A percentile compares a stretch with the other conserved stretches of the same genome.
phyloP scores from a whole-genome alignment of 2,329 filamentous ascomycete genomes.

The Sclerotiophoma versabilis region DNA sequence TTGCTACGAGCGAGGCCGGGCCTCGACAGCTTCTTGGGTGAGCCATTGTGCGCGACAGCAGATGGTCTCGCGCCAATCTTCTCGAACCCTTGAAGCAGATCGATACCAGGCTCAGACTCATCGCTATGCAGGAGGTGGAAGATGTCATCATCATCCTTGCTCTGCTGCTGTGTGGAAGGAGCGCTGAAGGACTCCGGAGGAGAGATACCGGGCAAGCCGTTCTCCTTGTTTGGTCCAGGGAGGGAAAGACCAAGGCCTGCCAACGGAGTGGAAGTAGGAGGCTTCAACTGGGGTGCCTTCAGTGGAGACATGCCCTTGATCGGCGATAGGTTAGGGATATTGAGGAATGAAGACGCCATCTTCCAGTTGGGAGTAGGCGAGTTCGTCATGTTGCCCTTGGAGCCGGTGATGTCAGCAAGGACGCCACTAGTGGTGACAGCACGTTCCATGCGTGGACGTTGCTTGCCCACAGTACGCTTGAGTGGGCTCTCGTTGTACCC shows the following conservation, averaged over 20 bases:
- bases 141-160: slow-evolving; percentile 61
- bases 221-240: slow-evolving; percentile 31
- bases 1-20: slow-evolving; percentile 42
- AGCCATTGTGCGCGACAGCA: slow-evolving; percentile 45
- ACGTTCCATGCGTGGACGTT: slow-evolving; percentile 68
- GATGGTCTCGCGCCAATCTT: slow-evolving; percentile 66
- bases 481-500: slow-evolving; percentile 67
- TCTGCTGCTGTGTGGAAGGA: slow-evolving; percentile 25
- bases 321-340: slow-evolving; percentile 47
- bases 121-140: slow-evolving; percentile 66
- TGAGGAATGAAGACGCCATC: slow-evolving; percentile 45
- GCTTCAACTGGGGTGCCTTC: slow-evolving; percentile 40
- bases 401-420: slow-evolving; percentile 66
- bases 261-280: slow-evolving; percentile 35
- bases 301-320: slow-evolving; percentile 39
- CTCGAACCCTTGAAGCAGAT: slow-evolving; percentile 77
- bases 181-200: slow-evolving; percentile 42
- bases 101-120: slow-evolving; percentile 67
- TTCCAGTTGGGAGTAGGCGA: slow-evolving; percentile 47
- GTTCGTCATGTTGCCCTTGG: slow-evolving; percentile 55
- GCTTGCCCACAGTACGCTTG: slow-evolving; percentile 63
- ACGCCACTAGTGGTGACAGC: slow-evolving; percentile 67
- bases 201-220: slow-evolving; percentile 29
- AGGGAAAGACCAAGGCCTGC: slow-evolving; percentile 29
- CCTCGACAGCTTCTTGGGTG: slow-evolving; percentile 42